These are phyloP conservation scores for Geotrichum siamense DNA, from an alignment of 1,139 yeast species.

Conservation along the genomic window DNA sequence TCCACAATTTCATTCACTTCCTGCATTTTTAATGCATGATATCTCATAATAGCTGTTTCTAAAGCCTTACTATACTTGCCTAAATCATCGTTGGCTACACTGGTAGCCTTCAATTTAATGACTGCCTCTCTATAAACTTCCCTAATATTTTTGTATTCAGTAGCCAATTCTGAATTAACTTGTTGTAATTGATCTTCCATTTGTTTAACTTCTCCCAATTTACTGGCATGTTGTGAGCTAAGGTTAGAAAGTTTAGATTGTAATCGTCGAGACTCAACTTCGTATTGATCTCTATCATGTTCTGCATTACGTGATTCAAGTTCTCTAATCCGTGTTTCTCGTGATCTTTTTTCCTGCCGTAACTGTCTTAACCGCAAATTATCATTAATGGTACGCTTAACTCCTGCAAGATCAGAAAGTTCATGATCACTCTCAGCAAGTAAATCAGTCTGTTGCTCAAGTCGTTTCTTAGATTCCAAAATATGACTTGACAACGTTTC, in stretches of 20 bases:
- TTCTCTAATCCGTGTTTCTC: conserved; percentile 32
- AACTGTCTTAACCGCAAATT: conserved; percentile 47
- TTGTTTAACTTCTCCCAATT: conserved; percentile 79
- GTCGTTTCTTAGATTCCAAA: conserved; percentile 19
- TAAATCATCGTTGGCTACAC: conserved; percentile 77
- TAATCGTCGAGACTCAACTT: conserved; percentile 48
- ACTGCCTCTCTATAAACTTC: conserved; percentile 59
- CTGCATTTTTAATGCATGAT: conserved; percentile 84
- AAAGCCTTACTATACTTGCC: conserved; percentile 76
- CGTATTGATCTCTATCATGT: conserved; percentile 54
- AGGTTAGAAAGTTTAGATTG: conserved; percentile 50
- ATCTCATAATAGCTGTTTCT: conserved; percentile 90
- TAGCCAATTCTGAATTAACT: conserved; percentile 49
- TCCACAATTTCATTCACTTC: conserved; percentile 83
- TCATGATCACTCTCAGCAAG: conserved; percentile 34
- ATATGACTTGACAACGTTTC: conserved; percentile 15
- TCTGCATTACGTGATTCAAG: conserved; percentile 59
- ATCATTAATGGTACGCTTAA: conserved; percentile 48
- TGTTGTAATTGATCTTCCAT: conserved; percentile 62
- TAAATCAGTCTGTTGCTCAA: conserved; percentile 20
- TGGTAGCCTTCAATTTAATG: conserved; percentile 68
- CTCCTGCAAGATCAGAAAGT: conserved; percentile 44
- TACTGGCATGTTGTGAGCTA: conserved; percentile 66
- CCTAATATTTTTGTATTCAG: conserved; percentile 67
- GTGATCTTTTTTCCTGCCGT: conserved; percentile 32